Evolutionary conservation across 495 filamentous ascomycete genomes (phyloP).

Genomic region (Tetracladium marchalianum): DNA sequence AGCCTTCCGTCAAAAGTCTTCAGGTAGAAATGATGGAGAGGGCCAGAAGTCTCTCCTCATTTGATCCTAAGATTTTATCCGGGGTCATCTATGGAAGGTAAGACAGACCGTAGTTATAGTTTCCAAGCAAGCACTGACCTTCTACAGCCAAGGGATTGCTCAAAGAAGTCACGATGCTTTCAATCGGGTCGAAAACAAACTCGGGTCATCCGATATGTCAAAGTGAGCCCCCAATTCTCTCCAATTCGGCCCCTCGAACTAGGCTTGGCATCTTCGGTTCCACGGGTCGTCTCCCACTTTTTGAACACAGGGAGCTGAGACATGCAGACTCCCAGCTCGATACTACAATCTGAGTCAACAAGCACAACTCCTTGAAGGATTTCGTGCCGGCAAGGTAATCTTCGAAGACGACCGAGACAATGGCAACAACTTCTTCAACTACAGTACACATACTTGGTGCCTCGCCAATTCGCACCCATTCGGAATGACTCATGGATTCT

Average conservation of each 20-base stretch:
- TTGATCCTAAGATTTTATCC: too few species aligned
- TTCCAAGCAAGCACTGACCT: too few species aligned
- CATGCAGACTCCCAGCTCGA: not conserved
- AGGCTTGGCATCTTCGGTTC: too few species aligned
- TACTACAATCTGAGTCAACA: constrained; percentile 4
- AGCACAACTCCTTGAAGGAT: constrained; percentile 3
- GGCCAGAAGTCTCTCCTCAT: too few species aligned
- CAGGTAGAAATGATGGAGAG: too few species aligned
- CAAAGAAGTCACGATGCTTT: not conserved
- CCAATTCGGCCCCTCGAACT: too few species aligned
- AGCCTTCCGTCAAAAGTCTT: too few species aligned
- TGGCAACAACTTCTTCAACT: constrained; percentile 3
- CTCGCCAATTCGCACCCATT: constrained; percentile 5
- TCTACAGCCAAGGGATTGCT: not conserved
- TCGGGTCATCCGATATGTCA: not conserved
- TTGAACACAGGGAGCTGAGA: too few species aligned
- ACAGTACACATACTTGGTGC: not conserved
- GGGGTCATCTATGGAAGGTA: too few species aligned
- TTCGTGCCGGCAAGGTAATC: constrained; percentile 1
- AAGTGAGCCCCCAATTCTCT: too few species aligned
- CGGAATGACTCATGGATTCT: constrained; percentile 22
- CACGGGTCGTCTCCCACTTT: too few species aligned
- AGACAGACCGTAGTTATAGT: too few species aligned
- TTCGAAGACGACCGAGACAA: constrained; percentile 5
- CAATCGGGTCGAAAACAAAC: not conserved